Percentiles rank a stretch among this genome's conserved stretches.
Evolutionary conservation across 1,284 basidiomycete species (phyloP).

Genomic region (Fomitopsis betulina): DNA sequence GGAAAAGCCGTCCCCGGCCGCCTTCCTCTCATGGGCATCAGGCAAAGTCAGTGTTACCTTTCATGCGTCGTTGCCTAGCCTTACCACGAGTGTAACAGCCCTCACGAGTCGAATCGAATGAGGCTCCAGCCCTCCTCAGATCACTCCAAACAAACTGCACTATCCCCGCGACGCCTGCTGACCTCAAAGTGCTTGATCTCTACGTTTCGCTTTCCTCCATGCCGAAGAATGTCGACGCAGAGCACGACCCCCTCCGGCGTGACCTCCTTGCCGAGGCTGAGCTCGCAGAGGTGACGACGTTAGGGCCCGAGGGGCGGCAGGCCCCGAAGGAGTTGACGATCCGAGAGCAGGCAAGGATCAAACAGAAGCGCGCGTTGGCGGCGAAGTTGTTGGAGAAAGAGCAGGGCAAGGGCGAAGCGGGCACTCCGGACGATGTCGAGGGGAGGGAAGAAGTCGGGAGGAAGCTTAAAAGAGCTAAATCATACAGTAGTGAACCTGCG

Average conservation of each 20-base stretch:
- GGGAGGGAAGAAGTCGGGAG: slow-evolving; percentile 8
- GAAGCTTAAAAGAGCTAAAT: slow-evolving; percentile 17
- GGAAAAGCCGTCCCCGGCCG: slow-evolving; percentile 4
- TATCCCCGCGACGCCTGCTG: slow-evolving; percentile 37
- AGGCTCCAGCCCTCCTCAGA: slow-evolving; percentile 24
- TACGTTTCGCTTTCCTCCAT: slow-evolving; percentile 56
- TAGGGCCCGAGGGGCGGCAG: slow-evolving; percentile 6
- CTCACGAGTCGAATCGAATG: slow-evolving; percentile 18
- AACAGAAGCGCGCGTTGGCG: slow-evolving; percentile 27
- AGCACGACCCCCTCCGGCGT: slow-evolving; percentile 38
- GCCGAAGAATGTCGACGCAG: slow-evolving; percentile 55
- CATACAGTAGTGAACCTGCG: slow-evolving; percentile 5
- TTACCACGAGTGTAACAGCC: slow-evolving; percentile 9
- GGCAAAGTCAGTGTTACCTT: slow-evolving; percentile 12
- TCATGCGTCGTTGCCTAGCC: too few species aligned
- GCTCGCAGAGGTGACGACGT: slow-evolving; percentile 10
- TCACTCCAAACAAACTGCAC: slow-evolving; percentile 37
- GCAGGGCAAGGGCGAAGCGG: neutral
- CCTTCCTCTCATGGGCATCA: slow-evolving; percentile 16
- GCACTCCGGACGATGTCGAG: neutral
- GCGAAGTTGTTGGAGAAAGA: slow-evolving; percentile 23
- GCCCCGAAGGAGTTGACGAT: slow-evolving; percentile 21
- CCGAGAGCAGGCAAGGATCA: slow-evolving; percentile 25
- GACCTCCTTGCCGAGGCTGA: slow-evolving; percentile 18
- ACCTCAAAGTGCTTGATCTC: slow-evolving; percentile 51